Conservation (phyloP, 371 early-diverging fungal species). For the Rhizopus delemar region DNA sequence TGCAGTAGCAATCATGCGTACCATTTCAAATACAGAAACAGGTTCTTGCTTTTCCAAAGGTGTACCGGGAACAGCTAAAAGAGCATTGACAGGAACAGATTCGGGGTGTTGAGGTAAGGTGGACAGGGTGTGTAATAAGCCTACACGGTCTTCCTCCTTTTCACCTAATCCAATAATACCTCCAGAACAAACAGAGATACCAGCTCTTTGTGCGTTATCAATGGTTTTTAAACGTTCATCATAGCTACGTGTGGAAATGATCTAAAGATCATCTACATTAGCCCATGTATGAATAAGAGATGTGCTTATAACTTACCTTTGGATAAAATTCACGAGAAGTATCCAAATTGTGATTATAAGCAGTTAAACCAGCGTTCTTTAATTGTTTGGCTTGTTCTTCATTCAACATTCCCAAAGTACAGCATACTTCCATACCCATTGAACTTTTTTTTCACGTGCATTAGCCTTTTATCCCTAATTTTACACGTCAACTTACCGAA, state of each 20-base stretch:
- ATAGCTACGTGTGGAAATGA: slow-evolving; percentile 83
- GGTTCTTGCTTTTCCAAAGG: slow-evolving; percentile 81
- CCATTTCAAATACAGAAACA: slow-evolving; percentile 86
- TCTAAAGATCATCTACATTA: slow-evolving; percentile 28
- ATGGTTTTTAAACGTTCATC: slow-evolving; percentile 83
- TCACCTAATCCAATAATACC: slow-evolving; percentile 90
- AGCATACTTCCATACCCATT: slow-evolving; percentile 93
- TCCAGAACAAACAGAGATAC: slow-evolving; percentile 87
- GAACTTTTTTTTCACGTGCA: slow-evolving; percentile 41
- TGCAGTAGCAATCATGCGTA: slow-evolving; percentile 86
- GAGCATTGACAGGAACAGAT: slow-evolving; percentile 82
- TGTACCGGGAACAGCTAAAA: slow-evolving; percentile 82
- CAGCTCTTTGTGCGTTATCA: slow-evolving; percentile 76
- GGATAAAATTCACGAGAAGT: slow-evolving; percentile 84
- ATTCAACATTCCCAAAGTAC: slow-evolving; percentile 86
- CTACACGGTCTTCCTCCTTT: slow-evolving; percentile 73
- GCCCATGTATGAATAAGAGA: neutral
- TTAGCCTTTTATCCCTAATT: neutral
- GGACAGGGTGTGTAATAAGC: slow-evolving; percentile 76
- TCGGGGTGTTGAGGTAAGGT: slow-evolving; percentile 82
- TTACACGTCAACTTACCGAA: slow-evolving; percentile 57
- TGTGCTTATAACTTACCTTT: slow-evolving; percentile 42
- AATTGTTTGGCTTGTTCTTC: slow-evolving; percentile 74
- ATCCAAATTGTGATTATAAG: slow-evolving; percentile 90
- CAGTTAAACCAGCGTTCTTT: slow-evolving; percentile 86